Percentiles rank a stretch among this genome's conserved stretches.
Evolutionary conservation across 257 asterid species (phyloP).

Genomic region (Plantago ovata): DNA sequence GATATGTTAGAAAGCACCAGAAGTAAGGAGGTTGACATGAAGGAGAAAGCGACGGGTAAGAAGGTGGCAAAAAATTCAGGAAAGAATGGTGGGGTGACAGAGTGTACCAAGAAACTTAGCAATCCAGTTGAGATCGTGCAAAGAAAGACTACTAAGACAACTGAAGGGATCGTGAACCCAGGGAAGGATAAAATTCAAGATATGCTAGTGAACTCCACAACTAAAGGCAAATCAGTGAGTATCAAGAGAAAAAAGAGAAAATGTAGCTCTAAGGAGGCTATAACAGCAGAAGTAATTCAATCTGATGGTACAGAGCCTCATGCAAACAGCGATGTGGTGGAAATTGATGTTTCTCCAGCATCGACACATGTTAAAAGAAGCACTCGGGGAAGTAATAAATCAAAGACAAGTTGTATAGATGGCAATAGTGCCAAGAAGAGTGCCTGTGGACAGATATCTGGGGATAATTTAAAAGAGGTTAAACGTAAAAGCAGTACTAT

Average conservation of each 20-base stretch:
- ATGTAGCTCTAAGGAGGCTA: conserved; percentile 23
- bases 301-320: conserved; percentile 27
- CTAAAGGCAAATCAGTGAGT: conserved; percentile 10
- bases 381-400: conserved; percentile 20
- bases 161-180: conserved; percentile 18
- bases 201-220: conserved; percentile 26
- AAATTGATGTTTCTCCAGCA: conserved; percentile 23
- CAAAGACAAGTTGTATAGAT: conserved; percentile 21
- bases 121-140: conserved; percentile 23
- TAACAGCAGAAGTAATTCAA: conserved; percentile 17
- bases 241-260: conserved; percentile 25
- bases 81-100: conserved; percentile 12
- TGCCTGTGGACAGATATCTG: conserved; percentile 16
- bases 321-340: conserved; percentile 14
- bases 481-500: conserved; percentile 20
- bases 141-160: conserved; percentile 40
- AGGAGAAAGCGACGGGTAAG: conserved; percentile 19
- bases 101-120: conserved; percentile 25
- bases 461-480: conserved; percentile 20
- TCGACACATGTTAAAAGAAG: conserved; percentile 28
- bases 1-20: conserved; percentile 26
- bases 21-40: conserved; percentile 5
- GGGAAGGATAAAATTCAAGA: conserved; percentile 19
- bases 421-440: conserved; percentile 20
- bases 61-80: conserved; percentile 18